Percentiles rank a stretch among this genome's conserved stretches.
These are phyloP conservation scores for Rhizophora mangle DNA, from an alignment of 345 rosid genomes.

Conservation along the genomic window DNA sequence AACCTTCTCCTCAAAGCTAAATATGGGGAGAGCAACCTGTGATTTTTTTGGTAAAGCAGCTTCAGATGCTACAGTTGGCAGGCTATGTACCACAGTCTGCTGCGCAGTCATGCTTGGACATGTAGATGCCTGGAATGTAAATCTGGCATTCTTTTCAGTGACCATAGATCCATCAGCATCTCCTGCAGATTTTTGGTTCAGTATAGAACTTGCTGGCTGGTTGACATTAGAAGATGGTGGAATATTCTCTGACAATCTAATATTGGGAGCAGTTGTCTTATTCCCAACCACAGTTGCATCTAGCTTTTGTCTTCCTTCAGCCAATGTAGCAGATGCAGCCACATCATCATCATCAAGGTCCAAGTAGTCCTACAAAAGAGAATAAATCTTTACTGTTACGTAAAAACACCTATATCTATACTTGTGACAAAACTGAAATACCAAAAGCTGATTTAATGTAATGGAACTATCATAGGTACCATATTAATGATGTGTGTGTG, in stretches of 20 bases:
- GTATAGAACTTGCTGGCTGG: constrained; percentile 18
- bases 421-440: no score
- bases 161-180: constrained; percentile 31
- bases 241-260: constrained; percentile 30
- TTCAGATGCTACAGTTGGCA: constrained; percentile 26
- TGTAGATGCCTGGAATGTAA: constrained; percentile 23
- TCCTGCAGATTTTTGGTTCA: constrained; percentile 33
- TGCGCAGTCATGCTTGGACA: constrained; percentile 21
- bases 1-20: constrained; percentile 30
- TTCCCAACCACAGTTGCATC: constrained; percentile 28
- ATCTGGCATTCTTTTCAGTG: constrained; percentile 33
- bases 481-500: neutral
- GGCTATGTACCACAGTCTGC: constrained; percentile 27
- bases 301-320: constrained; percentile 36
- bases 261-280: constrained; percentile 33
- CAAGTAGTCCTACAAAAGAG: constrained; percentile 51
- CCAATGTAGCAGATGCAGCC: constrained; percentile 23
- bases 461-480: neutral
- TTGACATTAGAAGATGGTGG: constrained; percentile 34
- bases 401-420: no score
- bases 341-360: constrained; percentile 67
- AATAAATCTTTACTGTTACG: no score
- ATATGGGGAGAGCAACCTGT: constrained; percentile 20
- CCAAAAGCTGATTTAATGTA: neutral
- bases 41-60: constrained; percentile 22